Base-by-base conservation (phyloP, 1,284 basidiomycete species). In the Cystobasidium sp. region DNA sequence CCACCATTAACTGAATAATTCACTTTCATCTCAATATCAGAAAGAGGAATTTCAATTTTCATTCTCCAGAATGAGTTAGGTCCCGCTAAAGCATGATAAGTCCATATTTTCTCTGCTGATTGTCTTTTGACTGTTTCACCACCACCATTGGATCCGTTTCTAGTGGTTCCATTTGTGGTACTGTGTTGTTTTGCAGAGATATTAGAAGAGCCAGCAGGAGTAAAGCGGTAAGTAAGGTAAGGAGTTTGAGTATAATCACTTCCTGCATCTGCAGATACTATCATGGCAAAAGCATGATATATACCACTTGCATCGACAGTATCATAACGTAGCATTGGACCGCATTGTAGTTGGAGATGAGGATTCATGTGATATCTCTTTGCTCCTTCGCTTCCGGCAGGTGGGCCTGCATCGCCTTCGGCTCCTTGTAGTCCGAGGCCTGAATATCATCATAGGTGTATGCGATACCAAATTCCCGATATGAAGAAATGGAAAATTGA, bases 251-350 rank as follows among this genome's bases (percentile, higher is more conserved):
- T 79, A 78, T 94, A 93, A 16, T 87, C 84, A 0, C 91, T 93
- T 20, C 91, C 90, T 24, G 89, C 86, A 81, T 94, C 92, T 41
- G 90, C 78, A 44, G 82, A 82, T 72, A 84, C 83, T 75, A 84
- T 76, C 76, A 82, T 77, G 41, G 78, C 80, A 58, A 80, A 83
- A 22, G 94, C 95, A 78, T 90, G 87, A 91, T 93, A 98, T 41
- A 93, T 83, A 16, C 88, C 88, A 53, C 88, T 83, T 71, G 88
- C 84, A 76, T 91, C 89, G 37, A 93, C 88, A 0, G 93, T 97
- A 82, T 98, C 95, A 82, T 96, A 98, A 75, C 90, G 88, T 76
- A 99, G 84, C 52, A 98, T 85, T 12, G 95, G 95, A 1, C 94
- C 94, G 68, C 84, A 84, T 83, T 84, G 83, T 63, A 84, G 72